Base-by-base conservation (phyloP, 257 asterid species). In the Osmanthus fragrans region DNA sequence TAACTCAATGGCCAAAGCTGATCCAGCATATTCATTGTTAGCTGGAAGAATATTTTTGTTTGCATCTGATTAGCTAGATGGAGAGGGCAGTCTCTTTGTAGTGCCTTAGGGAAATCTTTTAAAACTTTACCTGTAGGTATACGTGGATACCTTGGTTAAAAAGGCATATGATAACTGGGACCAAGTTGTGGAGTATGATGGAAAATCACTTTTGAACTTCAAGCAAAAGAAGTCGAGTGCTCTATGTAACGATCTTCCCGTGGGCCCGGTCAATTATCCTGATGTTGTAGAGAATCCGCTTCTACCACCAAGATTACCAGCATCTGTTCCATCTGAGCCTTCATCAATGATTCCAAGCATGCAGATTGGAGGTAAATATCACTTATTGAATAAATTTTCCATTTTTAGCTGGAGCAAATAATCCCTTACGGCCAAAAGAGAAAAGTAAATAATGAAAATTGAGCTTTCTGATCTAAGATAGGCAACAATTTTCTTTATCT, bases 141-240 rank as follows among this genome's bases (percentile, higher is more conserved):
- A 85, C 74, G 97, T 96, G 76, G 98, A 96, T 86, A 65, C 89
- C 30, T 87, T 87, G 93, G 94, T 96, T 76, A 96, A 96, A 83
- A 96, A 92, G 70, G 99, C 99, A 70, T 96, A 96, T 75, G 99
- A 93, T 54, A 89, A 90, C 73, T 96, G 99, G 99, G 86, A 80
- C 85, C 90, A 90, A 86, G 99, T 92, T 75, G 91, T 96, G 66
- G 99, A 93, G 89, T 96, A 96, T 77, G 99, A 96, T 80, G 99
- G 98, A 29, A 90, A 92, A 77, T 85, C 99, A 30, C 91, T 96
- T 63, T 21, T 90, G 88, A 85, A 84, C 84, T 79, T 88, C 81
- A 89, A 93, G 86, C 92, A 96, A 84, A 88, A 89, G 82, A 87
- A 86, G 65, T 76, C 89, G 3, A 79, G 77, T 84, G 77, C 85